A percentile compares a stretch with the other conserved stretches of the same genome.
These are phyloP conservation scores for Solanum appendiculatum DNA, from an alignment of 257 asterid species.

Conservation along the genomic window DNA sequence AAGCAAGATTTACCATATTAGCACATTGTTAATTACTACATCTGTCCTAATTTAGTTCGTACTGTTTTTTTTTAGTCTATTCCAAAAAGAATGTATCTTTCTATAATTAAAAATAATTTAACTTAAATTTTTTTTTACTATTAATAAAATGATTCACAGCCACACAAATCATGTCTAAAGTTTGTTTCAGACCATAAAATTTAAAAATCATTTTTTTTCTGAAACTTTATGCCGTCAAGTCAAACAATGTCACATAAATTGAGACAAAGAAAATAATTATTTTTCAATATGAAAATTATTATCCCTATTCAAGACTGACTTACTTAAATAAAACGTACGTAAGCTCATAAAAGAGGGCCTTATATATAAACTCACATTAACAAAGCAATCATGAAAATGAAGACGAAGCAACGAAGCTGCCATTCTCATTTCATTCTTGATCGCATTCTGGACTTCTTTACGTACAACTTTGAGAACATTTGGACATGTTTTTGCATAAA, in stretches of 20 bases:
- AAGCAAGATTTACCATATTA: neutral
- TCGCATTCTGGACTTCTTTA: slow-evolving; percentile 41
- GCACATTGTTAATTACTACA: neutral
- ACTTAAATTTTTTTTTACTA: too few relatives aligned
- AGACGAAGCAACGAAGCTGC: slow-evolving; percentile 76
- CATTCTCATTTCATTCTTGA: slow-evolving; percentile 64
- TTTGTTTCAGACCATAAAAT: too few relatives aligned
- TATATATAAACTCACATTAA: slow-evolving; percentile 43
- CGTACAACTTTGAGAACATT: slow-evolving; percentile 27
- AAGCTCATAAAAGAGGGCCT: neutral
- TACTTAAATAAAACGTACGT: neutral
- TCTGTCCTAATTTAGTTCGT: too few relatives aligned
- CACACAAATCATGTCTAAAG: too few relatives aligned
- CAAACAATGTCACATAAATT: too few relatives aligned
- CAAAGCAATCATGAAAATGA: slow-evolving; percentile 78
- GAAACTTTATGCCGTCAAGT: too few relatives aligned
- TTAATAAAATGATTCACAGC: too few relatives aligned
- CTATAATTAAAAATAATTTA: too few relatives aligned
- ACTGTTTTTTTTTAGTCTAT: too few relatives aligned
- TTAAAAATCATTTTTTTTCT: too few relatives aligned
- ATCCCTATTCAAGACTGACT: neutral
- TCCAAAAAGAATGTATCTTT: too few relatives aligned
- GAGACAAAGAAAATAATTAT: neutral
- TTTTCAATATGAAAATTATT: neutral
- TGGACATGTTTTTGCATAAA: neutral